Evolutionary conservation across 2,329 filamentous ascomycete species (phyloP).

Genomic region (Xylaria arbuscula): DNA sequence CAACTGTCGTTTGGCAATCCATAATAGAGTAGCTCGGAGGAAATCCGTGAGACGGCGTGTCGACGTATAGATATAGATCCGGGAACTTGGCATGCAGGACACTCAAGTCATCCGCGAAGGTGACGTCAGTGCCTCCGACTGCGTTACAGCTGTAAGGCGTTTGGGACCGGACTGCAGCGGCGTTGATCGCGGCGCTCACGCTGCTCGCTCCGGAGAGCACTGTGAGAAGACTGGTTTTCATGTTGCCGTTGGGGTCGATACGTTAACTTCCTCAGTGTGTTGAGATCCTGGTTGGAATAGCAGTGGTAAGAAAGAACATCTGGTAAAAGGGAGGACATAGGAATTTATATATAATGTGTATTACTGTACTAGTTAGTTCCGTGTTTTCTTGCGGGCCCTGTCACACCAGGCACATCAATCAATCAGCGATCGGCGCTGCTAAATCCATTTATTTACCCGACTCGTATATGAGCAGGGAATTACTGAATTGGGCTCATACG

Average conservation of each 20-base stretch:
- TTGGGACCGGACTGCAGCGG: conserved; percentile 28
- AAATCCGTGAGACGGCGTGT: conserved; percentile 35
- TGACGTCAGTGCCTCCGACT: conserved; percentile 25
- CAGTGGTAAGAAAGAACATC: neutral
- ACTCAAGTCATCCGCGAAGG: conserved; percentile 31
- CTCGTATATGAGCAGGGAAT: neutral
- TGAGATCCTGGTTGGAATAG: neutral
- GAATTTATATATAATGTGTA: neutral
- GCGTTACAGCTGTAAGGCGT: conserved; percentile 34
- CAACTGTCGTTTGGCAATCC: conserved; percentile 22
- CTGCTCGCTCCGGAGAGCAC: conserved; percentile 23
- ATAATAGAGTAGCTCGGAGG: conserved; percentile 33
- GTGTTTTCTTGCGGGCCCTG: conserved; percentile 1
- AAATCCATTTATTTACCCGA: conserved; percentile 8
- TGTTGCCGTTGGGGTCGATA: conserved; percentile 3
- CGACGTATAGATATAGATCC: conserved; percentile 28
- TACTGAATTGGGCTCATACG: neutral
- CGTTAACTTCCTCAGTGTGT: too few species aligned
- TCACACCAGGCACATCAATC: neutral
- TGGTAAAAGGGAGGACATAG: neutral
- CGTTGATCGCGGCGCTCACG: conserved; percentile 21
- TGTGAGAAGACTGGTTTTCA: conserved; percentile 19
- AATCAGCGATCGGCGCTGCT: conserved; percentile 1
- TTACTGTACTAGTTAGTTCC: neutral
- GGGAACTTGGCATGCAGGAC: conserved; percentile 33